Base-by-base conservation (phyloP, 2,329 filamentous ascomycete genomes). In the Colletotrichum sp. region DNA sequence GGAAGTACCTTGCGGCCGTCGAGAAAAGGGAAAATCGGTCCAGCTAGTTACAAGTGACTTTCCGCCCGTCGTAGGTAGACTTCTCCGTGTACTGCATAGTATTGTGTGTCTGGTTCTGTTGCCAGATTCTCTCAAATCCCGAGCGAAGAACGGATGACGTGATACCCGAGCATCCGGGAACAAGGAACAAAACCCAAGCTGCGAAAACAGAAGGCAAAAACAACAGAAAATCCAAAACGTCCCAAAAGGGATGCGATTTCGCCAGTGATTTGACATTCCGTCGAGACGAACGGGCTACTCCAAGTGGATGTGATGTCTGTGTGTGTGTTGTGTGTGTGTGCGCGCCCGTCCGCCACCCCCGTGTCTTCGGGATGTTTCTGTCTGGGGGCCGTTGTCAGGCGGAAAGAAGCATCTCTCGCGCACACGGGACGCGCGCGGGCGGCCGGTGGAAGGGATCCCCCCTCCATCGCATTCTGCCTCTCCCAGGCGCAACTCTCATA, bases 281-380 rank as follows among this genome's bases (percentile, higher is more conserved):
- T 74, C 71, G 52, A 74, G 71, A 74, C 71, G 71, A 74, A 74
- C 72, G 72, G 61, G 68, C 68, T 71, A 30, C 58, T n/a, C n/a
- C 26, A 28, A 58, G 38, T 21, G 43, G n/a, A 21, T 52, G 43
- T 7, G 36, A 24, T 52, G n/a, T 52, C 18, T 48, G 18, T 52
- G 43, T 48, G 43, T 48, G 38, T 32, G 18, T 7, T 48, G 43
- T 21, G 43, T 48, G 43, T 34, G 43, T 13, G 43, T 13, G 43
- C n/a, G 43, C 43, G 43, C 43, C n/a, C 43, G 36, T 18, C 36
- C 36, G 36, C 36, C 56, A 52, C 28, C 48, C 43, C 63, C 56
- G 69, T 66, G 24, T 61, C 63, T 63, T 67, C 55, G 62, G 70
- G 69, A 75, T 73, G 63, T 75, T 75, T 75, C 69, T 63, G 63